These are phyloP conservation scores for Penicillium roqueforti DNA, from an alignment of 495 filamentous ascomycete species.

Conservation along the genomic window DNA sequence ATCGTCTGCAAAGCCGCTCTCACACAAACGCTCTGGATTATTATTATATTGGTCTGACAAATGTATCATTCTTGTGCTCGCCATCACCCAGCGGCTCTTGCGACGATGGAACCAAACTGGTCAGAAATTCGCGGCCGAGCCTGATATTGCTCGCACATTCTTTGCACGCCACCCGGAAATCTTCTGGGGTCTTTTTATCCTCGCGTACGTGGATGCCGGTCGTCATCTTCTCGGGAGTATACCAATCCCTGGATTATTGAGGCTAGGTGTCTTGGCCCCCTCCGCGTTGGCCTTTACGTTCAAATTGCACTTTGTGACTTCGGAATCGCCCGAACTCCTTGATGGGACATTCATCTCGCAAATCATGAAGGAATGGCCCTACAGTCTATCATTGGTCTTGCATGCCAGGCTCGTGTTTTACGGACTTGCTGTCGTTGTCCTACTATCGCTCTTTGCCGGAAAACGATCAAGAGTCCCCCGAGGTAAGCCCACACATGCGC, in stretches of 20 bases:
- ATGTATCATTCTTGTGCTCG: slow-evolving; percentile 22
- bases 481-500: slow-evolving; percentile 16
- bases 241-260: slow-evolving; percentile 25
- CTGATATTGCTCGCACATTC: slow-evolving; percentile 73
- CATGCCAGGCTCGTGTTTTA: slow-evolving; percentile 42
- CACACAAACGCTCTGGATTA: background rate
- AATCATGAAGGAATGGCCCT: slow-evolving; percentile 45
- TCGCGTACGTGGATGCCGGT: slow-evolving; percentile 59
- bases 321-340: slow-evolving; percentile 83
- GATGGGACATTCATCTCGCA: slow-evolving; percentile 46
- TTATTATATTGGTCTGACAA: slow-evolving; percentile 2
- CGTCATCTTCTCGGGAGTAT: slow-evolving; percentile 30
- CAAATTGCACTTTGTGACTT: slow-evolving; percentile 74
- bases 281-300: slow-evolving; percentile 64
- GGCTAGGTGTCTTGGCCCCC: slow-evolving; percentile 18
- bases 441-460: slow-evolving; percentile 20
- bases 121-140: slow-evolving; percentile 84
- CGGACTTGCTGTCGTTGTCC: slow-evolving; percentile 44
- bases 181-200: slow-evolving; percentile 71
- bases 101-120: slow-evolving; percentile 94
- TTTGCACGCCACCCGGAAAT: slow-evolving; percentile 55
- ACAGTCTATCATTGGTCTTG: slow-evolving; percentile 44
- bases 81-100: slow-evolving; percentile 54
- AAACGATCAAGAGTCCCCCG: background rate
- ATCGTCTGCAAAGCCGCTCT: slow-evolving; percentile 1